Evolutionary conservation across 306 rosid genomes (phyloP), one percentile per base, ranked within the genome.

Genomic region (Fragaria nilgerrensis): DNA sequence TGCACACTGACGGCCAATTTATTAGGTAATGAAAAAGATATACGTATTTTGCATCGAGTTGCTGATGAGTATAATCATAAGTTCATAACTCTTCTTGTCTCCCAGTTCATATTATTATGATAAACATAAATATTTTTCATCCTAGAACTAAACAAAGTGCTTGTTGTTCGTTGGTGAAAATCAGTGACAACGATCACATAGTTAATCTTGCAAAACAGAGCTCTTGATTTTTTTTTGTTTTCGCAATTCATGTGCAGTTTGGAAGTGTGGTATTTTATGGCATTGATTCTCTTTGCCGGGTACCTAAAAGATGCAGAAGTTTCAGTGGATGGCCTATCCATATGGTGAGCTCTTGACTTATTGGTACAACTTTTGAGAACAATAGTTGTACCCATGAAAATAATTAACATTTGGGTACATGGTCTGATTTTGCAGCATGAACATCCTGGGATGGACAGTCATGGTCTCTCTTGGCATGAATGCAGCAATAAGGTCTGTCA

Each of bases 181-280:
- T 32, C 34, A 32, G 34, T 32, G 3, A 32, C 34, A 32, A 32
- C 34, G 34, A 32, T 32, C 34, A 32, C 34, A 32, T 29, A 2
- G 34, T 32, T 32, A 32, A 37, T 37, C 8, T 23, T 59, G 65
- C 65, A 4, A 59, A 12, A 25, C 36, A 59, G 36, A 23, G 9
- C 68, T 32, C 22, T 63, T 29, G 22, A 36, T 34, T 6, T 25
- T 34, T 34, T 15, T 25, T 65, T 65, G 15, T 17, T 17, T 15
- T 8, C 4, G 19, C 5, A 25, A 39, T 25, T 75, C 15, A 49
- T 16, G 45, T 72, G 82, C 86, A 94, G 98, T 74, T 85, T 94
- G 65, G 98, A 94, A 70, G 77, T 88, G 3, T 94, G 98, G 98
- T 91, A 94, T 70, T 94, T 77, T 17, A 92, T 90, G 97, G 93